Evolutionary conservation across 495 filamentous ascomycete genomes (phyloP), one percentile per base, ranked within the genome.

Genomic region (Podospora australis): DNA sequence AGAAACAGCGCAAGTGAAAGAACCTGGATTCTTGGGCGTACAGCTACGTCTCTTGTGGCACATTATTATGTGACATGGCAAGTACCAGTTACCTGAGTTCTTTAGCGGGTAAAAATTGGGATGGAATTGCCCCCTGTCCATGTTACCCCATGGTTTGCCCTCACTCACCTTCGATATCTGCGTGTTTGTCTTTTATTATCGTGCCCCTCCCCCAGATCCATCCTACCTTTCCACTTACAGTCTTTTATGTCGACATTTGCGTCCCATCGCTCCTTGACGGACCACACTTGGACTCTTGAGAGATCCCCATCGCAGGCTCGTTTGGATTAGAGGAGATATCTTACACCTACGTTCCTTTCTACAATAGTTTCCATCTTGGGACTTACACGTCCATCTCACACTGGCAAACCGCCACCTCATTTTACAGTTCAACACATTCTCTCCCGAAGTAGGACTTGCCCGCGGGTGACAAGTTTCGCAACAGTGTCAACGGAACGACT

Each of bases 261-360:
- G 19, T 42, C 21, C 30, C 43, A 23, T 44, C 60, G 53, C 50
- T 63, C 60, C 51, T 60, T 59, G 52, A 48, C 49, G 50, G 40
- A 43, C 40, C 40, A 43, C 21, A 25, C 30, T 55, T 61, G 45
- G 50, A 25, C 50, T 59, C 41, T 45, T 53, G 39, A 30, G 58
- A 53, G 48, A 38, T 59, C 49, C 49, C 51, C 46, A 50, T 56
- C 50, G 55, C 54, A 24, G 51, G 55, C 48, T 47, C 28, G 39
- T 46, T 47, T 49, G 45, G 49, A 52, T 51, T 55, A 46, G 46
- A 55, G 49, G 49, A 57, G 24, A 24, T 49, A 44, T 32, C 28
- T 50, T 48, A 49, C 54, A 48, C 32, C 41, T 50, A 50, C 54
- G 41, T 63, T 63, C 54, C 46, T 56, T 53, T 40, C 47, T 24